Base-by-base conservation (phyloP, 2,329 filamentous ascomycete species). In the Arthroderma uncinatum region DNA sequence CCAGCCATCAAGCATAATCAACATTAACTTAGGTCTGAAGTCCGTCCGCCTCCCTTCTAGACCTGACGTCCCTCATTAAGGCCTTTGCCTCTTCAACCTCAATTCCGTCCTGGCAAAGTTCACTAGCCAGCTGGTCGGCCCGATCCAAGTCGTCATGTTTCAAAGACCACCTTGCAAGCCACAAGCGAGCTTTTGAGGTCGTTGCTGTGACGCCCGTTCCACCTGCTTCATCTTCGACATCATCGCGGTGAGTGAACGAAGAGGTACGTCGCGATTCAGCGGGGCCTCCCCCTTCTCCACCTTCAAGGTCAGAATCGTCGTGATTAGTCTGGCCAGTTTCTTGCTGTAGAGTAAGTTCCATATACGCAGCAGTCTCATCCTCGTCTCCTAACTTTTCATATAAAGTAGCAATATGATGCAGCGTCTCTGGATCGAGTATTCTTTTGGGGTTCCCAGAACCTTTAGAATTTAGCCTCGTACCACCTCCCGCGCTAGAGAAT, bases 61-160 rank as follows among this genome's bases (percentile, higher is more conserved):
- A 86, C 63, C 91, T 80, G 10, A 95, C 85, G 70, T 97, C 92
- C 60, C 89, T 81, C 60, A 95, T 87, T 64, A 97, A 75, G 2
- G 90, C 89, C 74, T 97, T 97, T 28, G 93, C 93, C 71, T 98
- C 93, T 69, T 98, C 93, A 1, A 97, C 89, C 71, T 97, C 93
- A 25, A 94, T 85, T 0, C 93, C 93, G 71, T 98, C 93, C 71
- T 96, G 89, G 69, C 91, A 96, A 48, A 98, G 76, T 72, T 98
- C 93, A 60, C 85, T 89, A 0, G 90, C 91, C 42, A 97, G 75
- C 61, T 89, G 82, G 72, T 87, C 86, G 2, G 89, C 89, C 19
- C 86, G 81, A 33, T 79, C 77, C 64, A 88, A 88, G 70, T 95
- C 89, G 39, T 84, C 83, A 9, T 80, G 81, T 37, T 82, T 79